These are phyloP conservation scores for Xylariales sp. DNA, from an alignment of 2,329 filamentous ascomycete genomes.

Conservation along the genomic window DNA sequence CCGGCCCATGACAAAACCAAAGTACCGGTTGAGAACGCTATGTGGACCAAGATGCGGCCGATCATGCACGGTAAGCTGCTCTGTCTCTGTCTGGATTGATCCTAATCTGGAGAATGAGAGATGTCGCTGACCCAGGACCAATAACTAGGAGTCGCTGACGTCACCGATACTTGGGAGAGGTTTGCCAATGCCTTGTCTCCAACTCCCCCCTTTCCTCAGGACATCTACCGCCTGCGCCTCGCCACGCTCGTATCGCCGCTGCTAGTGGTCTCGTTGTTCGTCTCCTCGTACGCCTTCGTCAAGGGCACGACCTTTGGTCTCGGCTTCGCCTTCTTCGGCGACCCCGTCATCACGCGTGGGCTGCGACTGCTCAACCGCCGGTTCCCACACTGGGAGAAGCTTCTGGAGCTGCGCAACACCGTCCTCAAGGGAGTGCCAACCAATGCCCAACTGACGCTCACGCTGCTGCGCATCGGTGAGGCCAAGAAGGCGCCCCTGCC, in stretches of 20 bases:
- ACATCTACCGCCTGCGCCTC: slow-evolving; percentile 49
- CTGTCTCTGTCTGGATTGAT: too few species aligned
- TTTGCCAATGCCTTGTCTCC: slow-evolving; percentile 56
- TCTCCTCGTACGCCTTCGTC: slow-evolving; percentile 54
- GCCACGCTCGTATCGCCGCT: slow-evolving; percentile 48
- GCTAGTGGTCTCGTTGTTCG: slow-evolving; percentile 47
- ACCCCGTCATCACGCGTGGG: slow-evolving; percentile 63
- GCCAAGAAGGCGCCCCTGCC: slow-evolving; percentile 75
- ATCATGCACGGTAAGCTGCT: slow-evolving; percentile 52
- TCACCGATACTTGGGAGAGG: slow-evolving; percentile 47
- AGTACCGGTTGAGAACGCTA: slow-evolving; percentile 68
- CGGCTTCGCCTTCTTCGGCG: slow-evolving; percentile 78
- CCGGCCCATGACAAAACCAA: slow-evolving; percentile 70
- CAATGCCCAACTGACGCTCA: slow-evolving; percentile 79
- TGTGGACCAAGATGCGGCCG: slow-evolving; percentile 73
- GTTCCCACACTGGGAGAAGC: slow-evolving; percentile 69
- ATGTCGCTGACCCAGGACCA: too few species aligned
- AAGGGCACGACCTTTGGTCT: slow-evolving; percentile 63
- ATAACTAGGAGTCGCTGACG: slow-evolving; percentile 32
- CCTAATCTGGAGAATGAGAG: too few species aligned
- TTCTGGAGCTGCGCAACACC: slow-evolving; percentile 70
- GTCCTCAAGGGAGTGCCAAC: slow-evolving; percentile 79
- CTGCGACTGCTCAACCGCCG: slow-evolving; percentile 54
- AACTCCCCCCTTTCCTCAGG: slow-evolving; percentile 55
- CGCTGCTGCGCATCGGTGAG: slow-evolving; percentile 76